Conservation (phyloP, 768 basidiomycete species). For the Trametes meyenii region DNA sequence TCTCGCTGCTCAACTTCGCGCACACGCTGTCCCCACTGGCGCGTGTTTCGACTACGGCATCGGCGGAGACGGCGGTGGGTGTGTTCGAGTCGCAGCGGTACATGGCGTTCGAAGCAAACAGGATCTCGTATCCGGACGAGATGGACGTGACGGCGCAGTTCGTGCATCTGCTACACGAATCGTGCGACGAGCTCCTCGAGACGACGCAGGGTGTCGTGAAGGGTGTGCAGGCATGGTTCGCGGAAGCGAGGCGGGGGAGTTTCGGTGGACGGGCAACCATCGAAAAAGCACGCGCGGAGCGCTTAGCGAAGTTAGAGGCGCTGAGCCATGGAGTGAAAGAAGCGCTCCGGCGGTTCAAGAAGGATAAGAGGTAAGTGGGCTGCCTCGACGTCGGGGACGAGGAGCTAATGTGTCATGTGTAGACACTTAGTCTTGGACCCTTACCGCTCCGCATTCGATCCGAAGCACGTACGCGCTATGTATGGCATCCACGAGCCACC, state of each 20-base stretch:
- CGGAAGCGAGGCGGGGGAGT: slow-evolving; percentile 38
- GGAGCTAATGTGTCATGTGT: background rate
- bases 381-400: background rate
- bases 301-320: slow-evolving; percentile 41
- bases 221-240: slow-evolving; percentile 55
- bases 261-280: slow-evolving; percentile 40
- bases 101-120: slow-evolving; percentile 63
- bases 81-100: slow-evolving; percentile 76
- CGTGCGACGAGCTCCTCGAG: slow-evolving; percentile 57
- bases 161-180: slow-evolving; percentile 48
- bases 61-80: slow-evolving; percentile 59
- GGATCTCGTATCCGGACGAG: slow-evolving; percentile 52
- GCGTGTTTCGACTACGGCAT: slow-evolving; percentile 8
- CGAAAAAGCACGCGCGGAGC: slow-evolving; percentile 36
- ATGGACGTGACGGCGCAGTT: slow-evolving; percentile 46
- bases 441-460: slow-evolving; percentile 55
- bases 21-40: slow-evolving; percentile 24
- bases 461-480: slow-evolving; percentile 31
- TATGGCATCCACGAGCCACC: slow-evolving; percentile 46
- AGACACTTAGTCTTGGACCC: slow-evolving; percentile 61
- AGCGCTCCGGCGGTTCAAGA: slow-evolving; percentile 50
- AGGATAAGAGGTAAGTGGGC: slow-evolving; percentile 49
- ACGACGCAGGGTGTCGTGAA: slow-evolving; percentile 44
- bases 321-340: slow-evolving; percentile 40
- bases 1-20: slow-evolving; percentile 31